These are phyloP conservation scores for Rugonectria rugulosa DNA, from an alignment of 2,329 filamentous ascomycete species.

Conservation along the genomic window DNA sequence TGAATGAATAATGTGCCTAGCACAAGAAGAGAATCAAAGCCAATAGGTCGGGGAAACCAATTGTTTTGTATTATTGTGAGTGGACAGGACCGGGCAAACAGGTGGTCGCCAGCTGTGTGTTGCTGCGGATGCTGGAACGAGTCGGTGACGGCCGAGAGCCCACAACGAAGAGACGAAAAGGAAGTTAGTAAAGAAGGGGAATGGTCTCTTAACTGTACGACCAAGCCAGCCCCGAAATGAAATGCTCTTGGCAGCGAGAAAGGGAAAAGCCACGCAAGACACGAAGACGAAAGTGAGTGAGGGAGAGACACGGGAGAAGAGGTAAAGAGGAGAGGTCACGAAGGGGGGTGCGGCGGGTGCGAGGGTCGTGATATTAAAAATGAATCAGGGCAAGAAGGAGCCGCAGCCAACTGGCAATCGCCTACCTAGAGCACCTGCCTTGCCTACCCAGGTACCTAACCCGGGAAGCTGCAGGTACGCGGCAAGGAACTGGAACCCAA, in stretches of 20 bases:
- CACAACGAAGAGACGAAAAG: background rate
- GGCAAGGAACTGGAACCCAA: no score
- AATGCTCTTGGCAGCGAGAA: constrained; percentile 24
- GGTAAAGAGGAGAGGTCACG: constrained; percentile 6
- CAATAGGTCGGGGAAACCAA: background rate
- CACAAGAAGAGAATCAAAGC: background rate
- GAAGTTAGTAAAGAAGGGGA: constrained; percentile 13
- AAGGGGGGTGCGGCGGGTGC: constrained; percentile 22
- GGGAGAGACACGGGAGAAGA: constrained; percentile 5
- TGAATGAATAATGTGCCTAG: background rate
- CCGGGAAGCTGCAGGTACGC: no score
- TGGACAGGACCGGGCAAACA: constrained; percentile 7
- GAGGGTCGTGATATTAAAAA: constrained; percentile 38
- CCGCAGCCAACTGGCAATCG: no score
- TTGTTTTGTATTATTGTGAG: constrained; percentile 20
- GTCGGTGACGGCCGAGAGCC: constrained; percentile 1
- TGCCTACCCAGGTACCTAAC: constrained; percentile 2
- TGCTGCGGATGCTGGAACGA: constrained; percentile 3
- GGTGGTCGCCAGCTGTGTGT: background rate
- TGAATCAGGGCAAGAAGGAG: no score
- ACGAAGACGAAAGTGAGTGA: no score
- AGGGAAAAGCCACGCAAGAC: constrained; percentile 23
- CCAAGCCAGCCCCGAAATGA: constrained; percentile 18
- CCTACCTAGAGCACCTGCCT: no score
- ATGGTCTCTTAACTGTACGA: constrained; percentile 7